A percentile compares a stretch with the other conserved stretches of the same genome.
Conservation (phyloP, 768 basidiomycete genomes). For the Mycena filopes region DNA sequence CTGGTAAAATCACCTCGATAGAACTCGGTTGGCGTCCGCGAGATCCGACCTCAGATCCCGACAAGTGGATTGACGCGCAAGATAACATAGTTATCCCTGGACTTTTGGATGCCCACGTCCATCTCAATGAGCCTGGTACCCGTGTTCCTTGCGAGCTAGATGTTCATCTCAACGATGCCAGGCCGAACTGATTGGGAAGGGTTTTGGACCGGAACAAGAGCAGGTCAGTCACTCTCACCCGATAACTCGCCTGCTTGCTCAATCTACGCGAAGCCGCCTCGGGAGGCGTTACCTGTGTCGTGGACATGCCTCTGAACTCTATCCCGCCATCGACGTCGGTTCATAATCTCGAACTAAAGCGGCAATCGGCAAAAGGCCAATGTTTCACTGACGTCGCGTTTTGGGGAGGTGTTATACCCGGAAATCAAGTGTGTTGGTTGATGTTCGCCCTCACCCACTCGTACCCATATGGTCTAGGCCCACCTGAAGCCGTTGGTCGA, state of each 20-base stretch:
- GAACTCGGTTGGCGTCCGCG: slow-evolving; percentile 44
- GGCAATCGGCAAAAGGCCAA: slow-evolving; percentile 74
- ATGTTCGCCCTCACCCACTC: not conserved
- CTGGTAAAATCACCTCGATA: slow-evolving; percentile 72
- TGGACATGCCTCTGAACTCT: slow-evolving; percentile 99
- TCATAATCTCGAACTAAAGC: slow-evolving; percentile 76
- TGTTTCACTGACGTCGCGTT: slow-evolving; percentile 88
- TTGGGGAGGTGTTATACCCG: slow-evolving; percentile 96
- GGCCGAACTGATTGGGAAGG: slow-evolving; percentile 96
- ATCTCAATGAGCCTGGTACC: slow-evolving; percentile 94
- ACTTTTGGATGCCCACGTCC: slow-evolving; percentile 89
- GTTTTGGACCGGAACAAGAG: slow-evolving; percentile 89
- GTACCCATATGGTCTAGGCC: slow-evolving; percentile 49
- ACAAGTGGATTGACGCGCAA: slow-evolving; percentile 64
- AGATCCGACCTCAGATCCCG: slow-evolving; percentile 43
- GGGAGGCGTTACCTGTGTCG: slow-evolving; percentile 94
- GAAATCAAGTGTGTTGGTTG: slow-evolving; percentile 74
- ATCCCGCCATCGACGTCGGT: slow-evolving; percentile 96
- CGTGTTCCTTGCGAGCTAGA: too few species aligned
- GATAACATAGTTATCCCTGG: slow-evolving; percentile 77
- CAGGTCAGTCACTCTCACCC: slow-evolving; percentile 40
- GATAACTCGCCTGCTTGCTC: not conserved
- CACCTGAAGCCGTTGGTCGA: slow-evolving; percentile 81
- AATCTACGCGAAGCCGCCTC: slow-evolving; percentile 65
- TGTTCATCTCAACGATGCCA: slow-evolving; percentile 94